Evolutionary conservation across 2,329 filamentous ascomycete genomes (phyloP), one percentile per base, ranked within the genome.

Genomic region (Blumeria graminis): DNA sequence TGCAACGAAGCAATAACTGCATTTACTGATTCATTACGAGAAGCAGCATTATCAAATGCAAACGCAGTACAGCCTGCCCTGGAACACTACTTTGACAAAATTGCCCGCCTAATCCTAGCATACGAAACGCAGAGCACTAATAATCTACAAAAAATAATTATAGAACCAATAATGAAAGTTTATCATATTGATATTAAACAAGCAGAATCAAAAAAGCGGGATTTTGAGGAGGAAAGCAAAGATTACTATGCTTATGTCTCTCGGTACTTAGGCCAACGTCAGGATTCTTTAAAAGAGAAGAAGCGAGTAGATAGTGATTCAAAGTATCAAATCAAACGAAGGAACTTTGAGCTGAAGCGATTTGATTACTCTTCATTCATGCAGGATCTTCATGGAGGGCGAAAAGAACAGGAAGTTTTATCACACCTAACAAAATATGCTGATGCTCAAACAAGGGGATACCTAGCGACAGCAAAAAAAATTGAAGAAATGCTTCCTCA

Each of bases 361-460:
- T 98, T 98, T 65, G 93, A 98, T 69, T 98, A 98, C 68, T 96
- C 90, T 3, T 94, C 87, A 13, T 98, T 96, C 66, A 94, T 98
- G 86, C 90, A 96, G 65, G 92, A 98, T 71, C 75, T 98, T n/a
- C 92, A 96, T 60, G 92, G 92, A 34, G 92, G 92, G n/a, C 82
- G 92, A 60, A 98, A 96, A 68, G 92, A 98, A 64, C 92, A 96
- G 65, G 92, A 98, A 67, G 86, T 98, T 4, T 70, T 98, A 34
- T 96, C 90, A 0, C 86, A 95, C 66, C 74, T 98, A 35, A 98
- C 92, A 1, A 90, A 84, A 66, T 98, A 89, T 67, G 93, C 93
- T 9, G 88, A 94, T 66, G 80, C 83, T 3, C 92, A 98, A 66
- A 86, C 92, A 14, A 82, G 79, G 63, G 82, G 78, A 58, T 96